Evolutionary conservation across 331 rosid genomes (phyloP), one percentile per base, ranked within the genome.

Genomic region (Rosa hybrid): DNA sequence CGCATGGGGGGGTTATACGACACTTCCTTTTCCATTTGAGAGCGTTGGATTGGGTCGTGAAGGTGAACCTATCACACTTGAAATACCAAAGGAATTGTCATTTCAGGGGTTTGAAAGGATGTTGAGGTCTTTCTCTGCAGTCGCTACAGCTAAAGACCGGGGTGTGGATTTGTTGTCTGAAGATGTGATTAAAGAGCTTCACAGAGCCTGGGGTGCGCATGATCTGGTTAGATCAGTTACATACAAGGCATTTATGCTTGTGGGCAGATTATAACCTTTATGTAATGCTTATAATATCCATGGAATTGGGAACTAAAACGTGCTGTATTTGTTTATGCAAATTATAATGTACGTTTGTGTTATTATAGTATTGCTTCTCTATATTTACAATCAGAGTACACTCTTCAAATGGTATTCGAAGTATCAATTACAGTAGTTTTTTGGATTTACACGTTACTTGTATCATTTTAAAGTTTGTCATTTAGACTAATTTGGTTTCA

Each of bases 1-100:
- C 65, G 11, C 71, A 1, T 48, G 8, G 64, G 83, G 75, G 12
- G 67, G 54, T 2, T 79, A 83, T 34, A 79, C 45, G 56, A 75
- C 70, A 1, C 68, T 79, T n/a, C 81, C 83, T 0, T 83, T 83
- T 83, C 86, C 86, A 38, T 83, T 83, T 69, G 72, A 73, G 27
- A 78, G 80, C 1, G 81, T 70, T 3, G 83, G 83, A 65, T 71
- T 71, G 21, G 84, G 84, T 6, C 65, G 75, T 74, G 84, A 84
- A 60, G 84, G 84, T 18, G 25, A 46, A 0, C 87, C 87, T 0
- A 4, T 60, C 45, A 1, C 53, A 8, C 53, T 84, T 46, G 81
- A 80, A 8, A 71, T 84, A 8, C 81, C 75, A 5, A 71, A 11
- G 76, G 41, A 76, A 63, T 5, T 71, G 42, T 76, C 84, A 0